Conservation (phyloP, 1,284 basidiomycete species). For the Rhizoctonia solani region DNA sequence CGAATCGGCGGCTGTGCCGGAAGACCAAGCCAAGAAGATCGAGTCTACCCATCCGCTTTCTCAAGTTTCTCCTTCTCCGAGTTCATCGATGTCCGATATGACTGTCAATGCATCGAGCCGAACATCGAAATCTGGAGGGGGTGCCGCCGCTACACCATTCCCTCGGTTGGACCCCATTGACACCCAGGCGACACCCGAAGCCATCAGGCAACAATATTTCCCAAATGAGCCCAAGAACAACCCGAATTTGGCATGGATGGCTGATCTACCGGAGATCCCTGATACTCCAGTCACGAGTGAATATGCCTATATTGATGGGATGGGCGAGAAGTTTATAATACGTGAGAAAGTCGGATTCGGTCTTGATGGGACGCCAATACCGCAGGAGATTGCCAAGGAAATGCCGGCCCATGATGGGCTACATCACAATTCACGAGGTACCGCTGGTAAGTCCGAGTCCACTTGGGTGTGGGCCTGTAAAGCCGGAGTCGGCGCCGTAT, state of each 20-base stretch:
- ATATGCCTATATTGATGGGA: neutral
- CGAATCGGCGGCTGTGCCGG: neutral
- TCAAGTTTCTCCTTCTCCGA: slow-evolving; percentile 11
- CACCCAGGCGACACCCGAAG: slow-evolving; percentile 73
- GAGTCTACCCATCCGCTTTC: slow-evolving; percentile 29
- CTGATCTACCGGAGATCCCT: slow-evolving; percentile 33
- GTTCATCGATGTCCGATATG: slow-evolving; percentile 9
- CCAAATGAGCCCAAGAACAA: slow-evolving; percentile 67
- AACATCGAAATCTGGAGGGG: neutral
- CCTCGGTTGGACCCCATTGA: slow-evolving; percentile 40
- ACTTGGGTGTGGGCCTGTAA: slow-evolving; percentile 22
- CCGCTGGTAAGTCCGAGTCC: slow-evolving; percentile 23
- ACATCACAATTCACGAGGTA: slow-evolving; percentile 74
- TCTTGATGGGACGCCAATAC: slow-evolving; percentile 68
- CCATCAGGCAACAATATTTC: slow-evolving; percentile 84
- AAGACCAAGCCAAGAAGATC: neutral
- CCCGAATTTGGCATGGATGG: slow-evolving; percentile 78
- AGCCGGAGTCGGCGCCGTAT: slow-evolving; percentile 28
- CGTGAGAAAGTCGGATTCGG: slow-evolving; percentile 81
- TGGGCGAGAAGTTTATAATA: neutral
- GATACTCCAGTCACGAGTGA: slow-evolving; percentile 15
- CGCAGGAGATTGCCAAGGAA: slow-evolving; percentile 43
- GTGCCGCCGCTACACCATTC: neutral
- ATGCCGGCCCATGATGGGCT: slow-evolving; percentile 83
- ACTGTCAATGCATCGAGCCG: too few relatives aligned